Base-by-base conservation (phyloP, 148 eudicot species). In the Chenopodium suecicum region DNA sequence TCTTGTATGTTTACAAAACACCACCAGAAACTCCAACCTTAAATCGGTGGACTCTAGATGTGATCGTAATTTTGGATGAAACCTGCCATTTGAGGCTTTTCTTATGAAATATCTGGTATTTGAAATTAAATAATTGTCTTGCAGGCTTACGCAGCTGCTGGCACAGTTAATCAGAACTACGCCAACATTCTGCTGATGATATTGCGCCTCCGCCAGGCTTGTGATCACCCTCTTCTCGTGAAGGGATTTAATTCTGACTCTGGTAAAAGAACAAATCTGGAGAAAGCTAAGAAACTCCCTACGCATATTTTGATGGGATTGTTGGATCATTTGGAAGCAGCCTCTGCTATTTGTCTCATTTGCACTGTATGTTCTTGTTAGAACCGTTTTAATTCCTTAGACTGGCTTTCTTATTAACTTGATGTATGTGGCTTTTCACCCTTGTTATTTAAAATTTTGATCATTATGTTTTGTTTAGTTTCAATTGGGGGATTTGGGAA, bases 191-290 rank as follows among this genome's bases (percentile, higher is more conserved):
- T 96, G 62, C 82, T 96, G 90, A 85, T 96, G 98, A 95, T 96
- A 86, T 86, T 96, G 86, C 97, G 99, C 66, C 98, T 96, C 82
- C 97, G 98, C 63, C 99, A 94, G 79, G 98, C 98, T 84, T 96
- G 98, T 91, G 99, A 94, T 88, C 99, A 96, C 88, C 99, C 99
- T 22, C 85, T 89, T 75, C 97, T 96, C 80, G 99, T 92, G n/a
- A 92, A 90, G 87, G 95, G 93, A 74, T 88, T 87, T 64, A 82
- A 70, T 86, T 85, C 91, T 12, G 88, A 85, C 23, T 84, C 92
- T 79, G 92, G 88, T 82, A 86, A 90, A 78, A 90, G 84, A 82
- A 84, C 86, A 3, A 86, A 84, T 79, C 86, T 84, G 62, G 83
- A 91, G 73, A 89, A 88, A 85, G 95, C 92, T 72, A 90, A 88